phyloP scores from a whole-genome alignment of 345 rosid species.

The Populus simonii region DNA sequence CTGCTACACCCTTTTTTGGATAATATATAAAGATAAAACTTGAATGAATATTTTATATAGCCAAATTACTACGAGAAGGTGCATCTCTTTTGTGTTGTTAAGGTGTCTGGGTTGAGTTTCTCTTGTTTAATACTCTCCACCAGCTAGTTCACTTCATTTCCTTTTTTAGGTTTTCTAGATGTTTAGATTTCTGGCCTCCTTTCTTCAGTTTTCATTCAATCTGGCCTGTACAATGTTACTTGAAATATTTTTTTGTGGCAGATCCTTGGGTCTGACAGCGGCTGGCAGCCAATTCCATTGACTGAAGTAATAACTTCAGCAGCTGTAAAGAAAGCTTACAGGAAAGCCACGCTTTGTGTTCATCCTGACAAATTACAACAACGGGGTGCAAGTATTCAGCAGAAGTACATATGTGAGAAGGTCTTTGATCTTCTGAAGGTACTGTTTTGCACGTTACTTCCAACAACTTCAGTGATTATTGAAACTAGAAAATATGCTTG shows the following conservation, averaged over 20 bases:
- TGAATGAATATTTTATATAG: background rate
- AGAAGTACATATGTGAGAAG: constrained; percentile 88
- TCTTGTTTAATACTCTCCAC: background rate
- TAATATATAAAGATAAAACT: background rate
- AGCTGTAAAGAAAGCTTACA: constrained; percentile 91
- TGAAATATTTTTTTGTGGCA: constrained; percentile 32
- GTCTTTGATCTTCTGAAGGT: constrained; percentile 98
- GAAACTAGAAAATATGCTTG: background rate
- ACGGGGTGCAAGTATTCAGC: constrained; percentile 88
- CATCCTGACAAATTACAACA: constrained; percentile 98
- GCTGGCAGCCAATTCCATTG: constrained; percentile 94
- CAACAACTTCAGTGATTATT: background rate
- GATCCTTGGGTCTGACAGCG: constrained; percentile 85
- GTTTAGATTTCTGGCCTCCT: background rate
- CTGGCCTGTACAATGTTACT: background rate
- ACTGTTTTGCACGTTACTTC: background rate
- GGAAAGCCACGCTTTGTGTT: constrained; percentile 96
- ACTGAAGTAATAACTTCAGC: constrained; percentile 93
- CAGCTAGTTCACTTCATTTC: background rate
- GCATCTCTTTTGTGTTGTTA: background rate
- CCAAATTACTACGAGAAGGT: background rate
- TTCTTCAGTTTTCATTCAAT: background rate
- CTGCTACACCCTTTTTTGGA: background rate
- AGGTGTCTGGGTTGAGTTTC: background rate
- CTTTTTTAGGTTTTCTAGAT: background rate